phyloP scores from a whole-genome alignment of 2,329 filamentous ascomycete genomes.

The Paracorniculantispora psalliotae region DNA sequence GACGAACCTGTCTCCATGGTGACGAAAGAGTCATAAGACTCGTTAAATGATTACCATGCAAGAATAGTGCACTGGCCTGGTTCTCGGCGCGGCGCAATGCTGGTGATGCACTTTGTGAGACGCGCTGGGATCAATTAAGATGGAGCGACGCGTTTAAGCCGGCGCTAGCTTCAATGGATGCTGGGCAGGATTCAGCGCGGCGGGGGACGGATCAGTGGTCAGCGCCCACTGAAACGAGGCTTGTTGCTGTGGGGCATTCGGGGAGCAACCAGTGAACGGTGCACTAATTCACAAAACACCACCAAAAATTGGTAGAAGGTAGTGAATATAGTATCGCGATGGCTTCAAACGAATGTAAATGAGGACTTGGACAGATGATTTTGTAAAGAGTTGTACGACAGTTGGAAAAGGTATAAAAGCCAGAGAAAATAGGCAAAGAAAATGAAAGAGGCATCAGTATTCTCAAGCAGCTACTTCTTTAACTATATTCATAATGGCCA shows the following conservation, averaged over 20 bases:
- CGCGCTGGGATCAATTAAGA: not conserved
- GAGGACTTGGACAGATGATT: not conserved
- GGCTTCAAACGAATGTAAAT: not conserved
- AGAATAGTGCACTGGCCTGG: no score
- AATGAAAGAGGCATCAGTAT: not conserved
- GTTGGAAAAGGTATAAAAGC: not conserved
- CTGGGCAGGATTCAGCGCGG: not conserved
- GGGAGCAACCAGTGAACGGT: not conserved
- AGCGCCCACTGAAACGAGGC: not conserved
- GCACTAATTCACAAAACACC: constrained; percentile 7
- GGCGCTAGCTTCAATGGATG: not conserved
- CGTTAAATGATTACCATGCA: not conserved
- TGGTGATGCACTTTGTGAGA: not conserved
- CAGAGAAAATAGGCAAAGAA: not conserved
- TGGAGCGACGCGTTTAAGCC: constrained; percentile 2
- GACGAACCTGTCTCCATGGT: constrained; percentile 6
- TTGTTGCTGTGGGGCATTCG: not conserved
- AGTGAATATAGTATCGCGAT: not conserved
- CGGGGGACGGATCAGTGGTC: not conserved
- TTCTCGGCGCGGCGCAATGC: not conserved
- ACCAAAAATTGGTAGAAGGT: not conserved
- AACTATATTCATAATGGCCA: not conserved
- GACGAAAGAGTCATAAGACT: not conserved
- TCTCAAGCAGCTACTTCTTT: not conserved
- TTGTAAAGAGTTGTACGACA: not conserved